phyloP scores from a whole-genome alignment of 148 eudicot species.

The Beta vulgaris region DNA sequence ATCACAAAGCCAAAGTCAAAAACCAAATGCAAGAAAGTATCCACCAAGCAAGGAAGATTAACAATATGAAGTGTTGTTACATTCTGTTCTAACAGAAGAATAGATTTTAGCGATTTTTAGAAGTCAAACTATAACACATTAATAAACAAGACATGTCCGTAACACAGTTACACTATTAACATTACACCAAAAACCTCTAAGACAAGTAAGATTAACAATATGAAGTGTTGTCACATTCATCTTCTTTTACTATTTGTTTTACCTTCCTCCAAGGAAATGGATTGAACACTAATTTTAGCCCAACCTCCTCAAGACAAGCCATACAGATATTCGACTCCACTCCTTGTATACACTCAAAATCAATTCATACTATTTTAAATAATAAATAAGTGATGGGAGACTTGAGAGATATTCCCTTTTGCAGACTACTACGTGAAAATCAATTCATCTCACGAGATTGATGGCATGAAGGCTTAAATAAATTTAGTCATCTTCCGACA shows the following conservation, averaged over 20 bases:
- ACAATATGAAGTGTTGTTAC: background rate
- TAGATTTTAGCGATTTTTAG: too few species aligned
- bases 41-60: background rate
- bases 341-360: too few species aligned
- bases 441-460: background rate
- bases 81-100: background rate
- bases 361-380: too few species aligned
- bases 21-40: background rate
- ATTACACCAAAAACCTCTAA: too few species aligned
- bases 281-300: too few species aligned
- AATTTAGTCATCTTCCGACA: constrained; percentile 60
- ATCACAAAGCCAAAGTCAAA: background rate
- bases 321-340: too few species aligned
- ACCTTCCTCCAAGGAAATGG: too few species aligned
- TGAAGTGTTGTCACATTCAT: too few species aligned
- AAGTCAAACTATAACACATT: background rate
- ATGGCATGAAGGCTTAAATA: constrained; percentile 1
- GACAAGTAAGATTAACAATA: too few species aligned
- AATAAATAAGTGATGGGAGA: background rate
- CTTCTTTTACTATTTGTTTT: too few species aligned
- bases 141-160: background rate
- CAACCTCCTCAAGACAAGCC: too few species aligned
- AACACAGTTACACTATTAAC: too few species aligned
- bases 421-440: background rate
- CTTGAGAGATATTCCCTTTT: constrained; percentile 22